Base-by-base conservation (phyloP, 345 rosid genomes). In the Xanthoceras sorbifolium region DNA sequence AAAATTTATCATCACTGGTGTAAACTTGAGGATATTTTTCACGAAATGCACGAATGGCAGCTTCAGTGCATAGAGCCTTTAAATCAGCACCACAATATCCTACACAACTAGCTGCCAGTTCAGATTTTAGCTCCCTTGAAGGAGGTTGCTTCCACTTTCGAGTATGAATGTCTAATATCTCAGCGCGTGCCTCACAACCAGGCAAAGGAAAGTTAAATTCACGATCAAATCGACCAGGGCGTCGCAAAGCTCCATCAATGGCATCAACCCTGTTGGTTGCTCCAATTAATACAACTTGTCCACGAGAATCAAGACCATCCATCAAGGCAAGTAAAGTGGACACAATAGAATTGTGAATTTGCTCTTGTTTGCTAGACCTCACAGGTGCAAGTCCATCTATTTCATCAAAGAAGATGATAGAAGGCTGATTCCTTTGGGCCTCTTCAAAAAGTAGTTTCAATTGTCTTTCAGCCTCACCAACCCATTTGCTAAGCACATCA, bases 301-400 rank as follows among this genome's bases (percentile, higher is more conserved):
- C 99, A 73, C 99, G 97, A 81, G 99, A 94, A 90, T 97, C 99
- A 82, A 97, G 94, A 80, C 99, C 99, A 87, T 97, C 99, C 99
- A 97, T 97, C 87, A 97, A 85, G 55, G 99, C 99, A 75, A 97
- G 97, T 86, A 97, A 84, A 75, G 99, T 97, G 38, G 99, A 97
- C 67, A 97, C 99, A 31, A 97, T 97, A 26, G 99, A 97, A 87
- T 97, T 97, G 84, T 97, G 99, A 85, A 97, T 97, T 82, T 97
- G 99, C 88, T 97, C 99, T 86, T 97, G 99, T 83, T 94, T 97
- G 88, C 99, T 97, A 74, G 97, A 94, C 79, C 99, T 90, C 66
- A 97, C 98, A 77, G 99, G 99, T 72, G 99, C 99, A 82, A 97
- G 97, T 76, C 98, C 99, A 86, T 97, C 99, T 79, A 97, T 97